These are phyloP conservation scores for Chaetoceros muelleri DNA, from an alignment of 108 stramenopile species.

Conservation along the genomic window DNA sequence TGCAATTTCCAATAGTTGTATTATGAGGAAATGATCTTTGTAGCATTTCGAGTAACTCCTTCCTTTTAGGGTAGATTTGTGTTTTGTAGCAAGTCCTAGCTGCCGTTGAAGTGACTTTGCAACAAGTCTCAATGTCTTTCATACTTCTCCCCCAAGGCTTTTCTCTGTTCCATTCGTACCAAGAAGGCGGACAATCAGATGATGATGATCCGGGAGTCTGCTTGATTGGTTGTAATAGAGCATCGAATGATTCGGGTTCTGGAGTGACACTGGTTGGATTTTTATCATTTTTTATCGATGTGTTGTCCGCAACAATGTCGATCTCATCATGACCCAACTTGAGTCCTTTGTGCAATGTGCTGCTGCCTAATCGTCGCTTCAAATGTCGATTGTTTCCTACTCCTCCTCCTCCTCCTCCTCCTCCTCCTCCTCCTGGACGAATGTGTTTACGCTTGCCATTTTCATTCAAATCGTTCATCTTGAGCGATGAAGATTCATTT, in stretches of 20 bases:
- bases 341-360: slow-evolving; percentile 2
- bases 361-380: background rate
- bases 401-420: slow-evolving; percentile 1
- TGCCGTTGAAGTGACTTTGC: slow-evolving; percentile 11
- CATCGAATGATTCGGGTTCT: slow-evolving; percentile 25
- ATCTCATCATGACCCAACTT: background rate
- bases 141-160: slow-evolving; percentile 31
- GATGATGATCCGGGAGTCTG: slow-evolving; percentile 13
- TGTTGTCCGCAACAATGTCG: slow-evolving; percentile 2
- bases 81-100: slow-evolving; percentile 25
- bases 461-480: background rate
- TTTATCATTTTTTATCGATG: slow-evolving; percentile 2
- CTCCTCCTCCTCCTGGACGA: background rate
- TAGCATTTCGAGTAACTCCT: slow-evolving; percentile 21
- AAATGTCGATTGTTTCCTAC: background rate
- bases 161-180: slow-evolving; percentile 50
- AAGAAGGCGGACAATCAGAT: slow-evolving; percentile 36
- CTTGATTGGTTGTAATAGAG: slow-evolving; percentile 16
- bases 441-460: background rate
- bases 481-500: slow-evolving; percentile 1
- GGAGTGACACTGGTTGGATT: background rate
- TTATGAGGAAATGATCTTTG: slow-evolving; percentile 1
- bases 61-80: slow-evolving; percentile 25
- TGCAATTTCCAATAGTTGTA: background rate
- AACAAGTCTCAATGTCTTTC: slow-evolving; percentile 28